Percentiles rank a stretch among this genome's conserved stretches.
phyloP scores from a whole-genome alignment of 352 stramenopile species.

The Globisporangium orthogonon region DNA sequence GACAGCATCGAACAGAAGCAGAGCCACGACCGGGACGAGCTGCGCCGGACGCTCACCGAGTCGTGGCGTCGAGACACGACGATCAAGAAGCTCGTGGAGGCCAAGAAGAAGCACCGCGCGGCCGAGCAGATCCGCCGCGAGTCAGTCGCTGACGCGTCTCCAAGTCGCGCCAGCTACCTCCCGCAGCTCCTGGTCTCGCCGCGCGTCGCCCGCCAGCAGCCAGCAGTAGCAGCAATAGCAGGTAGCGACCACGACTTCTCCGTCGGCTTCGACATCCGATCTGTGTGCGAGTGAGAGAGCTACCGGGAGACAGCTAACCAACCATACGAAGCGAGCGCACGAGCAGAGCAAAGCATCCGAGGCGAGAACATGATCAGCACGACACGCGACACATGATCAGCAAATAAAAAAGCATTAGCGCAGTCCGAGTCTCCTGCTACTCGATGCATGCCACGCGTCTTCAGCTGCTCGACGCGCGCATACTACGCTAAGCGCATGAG shows the following conservation, averaged over 20 bases:
- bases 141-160: neutral
- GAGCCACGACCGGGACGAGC: constrained; percentile 39
- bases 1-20: constrained; percentile 56
- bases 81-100: constrained; percentile 59
- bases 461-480: too few relatives aligned
- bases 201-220: neutral
- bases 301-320: too few relatives aligned
- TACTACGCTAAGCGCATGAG: too few relatives aligned
- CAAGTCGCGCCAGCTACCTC: constrained; percentile 12
- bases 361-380: too few relatives aligned
- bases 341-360: too few relatives aligned
- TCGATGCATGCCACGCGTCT: too few relatives aligned
- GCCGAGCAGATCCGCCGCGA: constrained; percentile 35
- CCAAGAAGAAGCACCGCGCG: constrained; percentile 53
- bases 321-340: too few relatives aligned
- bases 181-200: constrained; percentile 20
- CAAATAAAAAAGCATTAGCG: too few relatives aligned
- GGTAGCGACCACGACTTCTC: constrained; percentile 61
- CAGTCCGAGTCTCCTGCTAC: too few relatives aligned
- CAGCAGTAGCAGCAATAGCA: constrained; percentile 12
- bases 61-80: constrained; percentile 42
- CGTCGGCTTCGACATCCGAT: constrained; percentile 69
- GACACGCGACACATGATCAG: too few relatives aligned
- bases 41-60: constrained; percentile 47
- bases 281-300: constrained; percentile 19